Percentiles rank a stretch among this genome's conserved stretches.
Conservation (phyloP, 257 asterid species). For the Primulina huaijiensis region DNA sequence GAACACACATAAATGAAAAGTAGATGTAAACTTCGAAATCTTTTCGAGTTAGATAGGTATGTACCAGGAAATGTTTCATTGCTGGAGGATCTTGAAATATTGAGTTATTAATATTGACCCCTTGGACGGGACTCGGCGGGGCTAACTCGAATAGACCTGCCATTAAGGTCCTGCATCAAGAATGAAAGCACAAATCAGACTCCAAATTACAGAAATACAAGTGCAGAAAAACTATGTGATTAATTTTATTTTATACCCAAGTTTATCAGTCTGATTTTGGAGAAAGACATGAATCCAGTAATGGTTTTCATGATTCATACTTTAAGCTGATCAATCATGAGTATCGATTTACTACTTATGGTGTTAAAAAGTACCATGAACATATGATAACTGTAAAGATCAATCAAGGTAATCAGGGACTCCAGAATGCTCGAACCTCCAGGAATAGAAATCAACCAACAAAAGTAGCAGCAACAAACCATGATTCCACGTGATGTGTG, state of each 20-base stretch:
- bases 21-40: too few relatives aligned
- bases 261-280: too few relatives aligned
- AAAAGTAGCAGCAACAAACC: background rate
- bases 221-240: background rate
- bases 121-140: conserved; percentile 61
- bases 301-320: too few relatives aligned
- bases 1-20: too few relatives aligned
- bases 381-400: background rate
- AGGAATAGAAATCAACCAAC: background rate
- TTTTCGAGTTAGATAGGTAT: too few relatives aligned
- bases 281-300: background rate
- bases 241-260: too few relatives aligned
- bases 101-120: conserved; percentile 38
- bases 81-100: too few relatives aligned
- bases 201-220: background rate
- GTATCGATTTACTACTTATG: too few relatives aligned
- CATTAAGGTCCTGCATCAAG: conserved; percentile 57
- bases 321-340: too few relatives aligned
- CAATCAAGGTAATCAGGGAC: too few relatives aligned
- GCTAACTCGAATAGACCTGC: conserved; percentile 76
- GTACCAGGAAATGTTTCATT: too few relatives aligned
- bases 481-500: too few relatives aligned
- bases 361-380: background rate
- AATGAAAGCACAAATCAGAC: background rate
- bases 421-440: background rate